Base-by-base conservation (phyloP, 2,329 filamentous ascomycete species). In the Nigrospora sphaerica region DNA sequence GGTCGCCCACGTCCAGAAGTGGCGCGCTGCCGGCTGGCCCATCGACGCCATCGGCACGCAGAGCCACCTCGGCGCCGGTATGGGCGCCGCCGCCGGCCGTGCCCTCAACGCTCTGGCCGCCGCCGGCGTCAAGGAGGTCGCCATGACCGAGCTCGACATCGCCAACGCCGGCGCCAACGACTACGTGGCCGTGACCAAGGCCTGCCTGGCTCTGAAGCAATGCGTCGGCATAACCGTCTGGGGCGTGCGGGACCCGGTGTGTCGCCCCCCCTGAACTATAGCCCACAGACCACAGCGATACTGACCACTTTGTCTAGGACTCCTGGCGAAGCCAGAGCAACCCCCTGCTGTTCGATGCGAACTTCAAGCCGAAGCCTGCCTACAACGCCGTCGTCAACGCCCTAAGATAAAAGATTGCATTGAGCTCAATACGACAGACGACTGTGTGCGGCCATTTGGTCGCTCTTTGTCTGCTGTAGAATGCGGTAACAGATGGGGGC, bases 171-270 rank as follows among this genome's bases (percentile, higher is more conserved):
- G 73, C 16, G 53, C 72, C 5, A 62, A 63, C 17, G 83, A 86
- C 60, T 86, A 83, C 56, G 62, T 73, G n/a, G 71, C 74, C 37
- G 72, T 79, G 18, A 70, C 72, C 50, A 71, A 77, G 41, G 81
- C 76, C 7, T 87, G 83, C 55, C 59, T 83, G 32, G 64, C 72
- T 17, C 66, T 80, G 41, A 49, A 68, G 7, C 78, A 80, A 59
- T 86, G 83, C 57, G 73, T 84, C 4, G 81, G 81, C 43, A 77
- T 86, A 50, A 86, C 82, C 1, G 77, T 83, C 36, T 86, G 83
- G 74, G 73, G 73, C 49, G 69, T 75, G 13, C 63, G 68, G 9
- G 74, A 76, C 49, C 54, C 62, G 34, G 66, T 71, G 47, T 61
- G 66, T 59, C n/a, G 16, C 32, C 28, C 39, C 37, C 35, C 6